phyloP scores from a whole-genome alignment of 140 eudicot genomes.

The Stevia rebaudiana region DNA sequence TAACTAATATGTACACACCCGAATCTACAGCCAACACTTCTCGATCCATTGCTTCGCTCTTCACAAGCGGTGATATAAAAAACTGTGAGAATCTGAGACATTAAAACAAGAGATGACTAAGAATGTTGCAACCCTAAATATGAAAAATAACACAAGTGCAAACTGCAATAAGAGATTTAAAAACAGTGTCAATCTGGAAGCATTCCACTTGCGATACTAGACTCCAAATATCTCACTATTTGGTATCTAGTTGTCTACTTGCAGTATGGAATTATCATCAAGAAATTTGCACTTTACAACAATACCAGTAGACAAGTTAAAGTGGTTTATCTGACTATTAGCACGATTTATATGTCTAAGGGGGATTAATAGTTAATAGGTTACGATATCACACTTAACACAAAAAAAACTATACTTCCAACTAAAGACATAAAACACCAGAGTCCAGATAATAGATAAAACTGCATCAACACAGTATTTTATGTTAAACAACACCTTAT shows the following conservation, averaged over 20 bases:
- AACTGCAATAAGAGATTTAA: slow-evolving; percentile 1
- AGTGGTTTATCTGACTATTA: slow-evolving; percentile 3
- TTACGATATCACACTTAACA: neutral
- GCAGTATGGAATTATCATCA: neutral
- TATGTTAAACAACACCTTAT: slow-evolving; percentile 13
- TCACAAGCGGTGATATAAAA: slow-evolving; percentile 76
- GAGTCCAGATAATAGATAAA: neutral
- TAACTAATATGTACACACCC: slow-evolving; percentile 36
- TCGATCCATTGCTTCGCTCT: slow-evolving; percentile 94
- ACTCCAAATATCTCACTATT: neutral
- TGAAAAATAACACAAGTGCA: neutral
- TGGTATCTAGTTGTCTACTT: slow-evolving; percentile 5
- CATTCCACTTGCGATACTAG: slow-evolving; percentile 5
- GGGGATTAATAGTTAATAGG: neutral
- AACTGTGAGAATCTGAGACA: slow-evolving; percentile 82
- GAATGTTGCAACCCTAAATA: neutral
- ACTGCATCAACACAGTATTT: neutral
- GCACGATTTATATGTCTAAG: slow-evolving; percentile 4
- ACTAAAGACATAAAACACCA: neutral
- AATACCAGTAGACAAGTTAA: slow-evolving; percentile 1
- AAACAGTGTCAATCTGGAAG: neutral
- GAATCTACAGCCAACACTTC: slow-evolving; percentile 93
- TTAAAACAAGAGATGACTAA: slow-evolving; percentile 4
- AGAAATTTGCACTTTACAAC: neutral
- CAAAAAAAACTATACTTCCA: neutral